phyloP scores from a whole-genome alignment of 805 yeast species.

The Candida pseudoglaebosa region DNA sequence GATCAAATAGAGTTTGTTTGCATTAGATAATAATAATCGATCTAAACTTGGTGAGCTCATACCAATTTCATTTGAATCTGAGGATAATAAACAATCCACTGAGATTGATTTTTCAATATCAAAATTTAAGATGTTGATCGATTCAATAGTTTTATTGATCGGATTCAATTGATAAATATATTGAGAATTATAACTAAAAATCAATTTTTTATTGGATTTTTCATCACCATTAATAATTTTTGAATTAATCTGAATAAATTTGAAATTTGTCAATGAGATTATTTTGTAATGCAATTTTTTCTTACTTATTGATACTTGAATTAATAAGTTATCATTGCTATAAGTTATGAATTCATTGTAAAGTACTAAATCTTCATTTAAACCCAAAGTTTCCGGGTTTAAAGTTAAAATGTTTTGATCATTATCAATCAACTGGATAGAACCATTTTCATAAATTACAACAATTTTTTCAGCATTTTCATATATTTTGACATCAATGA shows the following conservation, averaged over 20 bases:
- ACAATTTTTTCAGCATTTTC: conserved; percentile 25
- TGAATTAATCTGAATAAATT: conserved; percentile 21
- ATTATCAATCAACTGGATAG: conserved; percentile 9
- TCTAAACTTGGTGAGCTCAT: conserved; percentile 40
- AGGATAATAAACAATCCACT: conserved; percentile 14
- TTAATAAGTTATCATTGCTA: conserved; percentile 5
- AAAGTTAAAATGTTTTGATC: conserved; percentile 12
- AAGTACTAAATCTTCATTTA: neutral
- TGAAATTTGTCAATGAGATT: conserved; percentile 18
- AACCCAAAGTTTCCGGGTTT: neutral
- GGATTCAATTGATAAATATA: conserved; percentile 21
- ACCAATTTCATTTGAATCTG: conserved; percentile 18
- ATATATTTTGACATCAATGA: conserved; percentile 18
- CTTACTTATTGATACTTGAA: conserved; percentile 1
- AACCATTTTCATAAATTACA: conserved; percentile 14
- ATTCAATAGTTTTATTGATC: conserved; percentile 13
- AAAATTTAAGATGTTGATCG: conserved; percentile 22
- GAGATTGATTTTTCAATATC: conserved; percentile 17
- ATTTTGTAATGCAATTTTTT: conserved; percentile 19
- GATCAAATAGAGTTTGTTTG: conserved; percentile 37
- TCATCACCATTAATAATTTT: conserved; percentile 4
- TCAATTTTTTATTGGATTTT: conserved; percentile 3
- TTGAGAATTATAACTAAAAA: conserved; percentile 24
- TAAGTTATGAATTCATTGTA: conserved; percentile 7
- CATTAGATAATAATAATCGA: conserved; percentile 42